Evolutionary conservation across 805 yeast genomes (phyloP), one percentile per base, ranked within the genome.

Genomic region (Wickerhamomyces canadensis): DNA sequence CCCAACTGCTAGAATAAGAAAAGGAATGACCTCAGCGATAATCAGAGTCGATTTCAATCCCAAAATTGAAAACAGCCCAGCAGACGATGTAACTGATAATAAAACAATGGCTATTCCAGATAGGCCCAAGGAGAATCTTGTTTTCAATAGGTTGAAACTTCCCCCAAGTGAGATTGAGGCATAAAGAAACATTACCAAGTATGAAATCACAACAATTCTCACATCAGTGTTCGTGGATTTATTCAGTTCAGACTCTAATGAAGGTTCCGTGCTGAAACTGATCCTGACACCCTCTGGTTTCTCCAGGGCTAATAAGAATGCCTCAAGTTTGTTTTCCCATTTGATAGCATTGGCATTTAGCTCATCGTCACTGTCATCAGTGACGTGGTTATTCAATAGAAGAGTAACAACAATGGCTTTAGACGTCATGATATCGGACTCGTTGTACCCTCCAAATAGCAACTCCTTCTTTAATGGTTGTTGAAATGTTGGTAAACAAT

Each of bases 1-100:
- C n/a, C 98, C 98, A 38, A 91, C 80, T 0, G 98, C 98, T 40
- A 91, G 67, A 12, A 91, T 84, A 51, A 91, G 65, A 54, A 91
- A 91, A 9, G 98, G 98, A 24, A 91, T 91, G 6, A 91, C 98
- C 57, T 93, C 98, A 3, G 98, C 97, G 40, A 91, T 87, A 46
- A 91, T 89, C 30, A 91, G 65, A 0, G 98, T 91, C 0, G 95
- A 84, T 52, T 84, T 86, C 34, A 89, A 61, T 0, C 93, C 94
- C n/a, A 84, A 41, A 6, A 74, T 51, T 11, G 93, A 74, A 60
- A 86, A 84, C 5, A 87, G 48, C 0, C 98, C 98, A 0, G 88
- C 85, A 0, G 97, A 78, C 1, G 95, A 72, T 1, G 76, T 58
- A 1, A 91, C 95, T 0, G 96, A 88, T 9, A 86, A 58, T 18